Conservation (phyloP, 352 stramenopile genomes). For the Globisporangium solare region DNA sequence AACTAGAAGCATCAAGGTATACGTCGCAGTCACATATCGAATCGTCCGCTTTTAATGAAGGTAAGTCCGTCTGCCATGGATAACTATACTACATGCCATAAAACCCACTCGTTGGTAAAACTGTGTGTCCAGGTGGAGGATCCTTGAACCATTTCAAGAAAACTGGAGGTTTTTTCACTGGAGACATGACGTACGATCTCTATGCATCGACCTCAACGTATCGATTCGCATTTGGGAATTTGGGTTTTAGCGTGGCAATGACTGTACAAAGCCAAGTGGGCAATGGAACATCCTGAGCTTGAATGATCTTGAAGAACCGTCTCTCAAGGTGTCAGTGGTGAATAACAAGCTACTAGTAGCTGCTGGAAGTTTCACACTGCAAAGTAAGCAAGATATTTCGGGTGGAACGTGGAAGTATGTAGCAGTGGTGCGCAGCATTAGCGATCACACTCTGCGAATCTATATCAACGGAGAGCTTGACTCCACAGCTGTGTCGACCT, state of each 20-base stretch:
- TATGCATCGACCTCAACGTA: constrained; percentile 2
- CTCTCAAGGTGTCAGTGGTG: neutral
- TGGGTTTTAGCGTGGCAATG: constrained; percentile 40
- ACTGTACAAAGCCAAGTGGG: constrained; percentile 12
- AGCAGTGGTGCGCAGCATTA: constrained; percentile 1
- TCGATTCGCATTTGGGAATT: constrained; percentile 35
- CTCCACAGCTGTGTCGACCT: neutral
- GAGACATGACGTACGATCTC: constrained; percentile 2
- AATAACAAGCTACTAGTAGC: constrained; percentile 4
- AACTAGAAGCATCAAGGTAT: constrained; percentile 12
- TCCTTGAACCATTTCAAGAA: constrained; percentile 1
- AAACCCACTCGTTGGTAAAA: too few relatives aligned
- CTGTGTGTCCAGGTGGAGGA: neutral
- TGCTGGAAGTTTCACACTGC: neutral
- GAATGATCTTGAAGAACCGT: neutral
- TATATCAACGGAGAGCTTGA: constrained; percentile 6
- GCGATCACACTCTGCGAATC: neutral
- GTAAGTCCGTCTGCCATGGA: neutral
- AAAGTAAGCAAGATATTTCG: neutral
- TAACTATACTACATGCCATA: too few relatives aligned
- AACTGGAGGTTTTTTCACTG: constrained; percentile 5
- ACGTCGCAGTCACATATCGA: neutral
- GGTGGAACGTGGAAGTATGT: constrained; percentile 8
- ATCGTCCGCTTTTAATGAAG: constrained; percentile 4
- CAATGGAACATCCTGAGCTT: constrained; percentile 7